These are phyloP conservation scores for Polygonum aviculare DNA, from an alignment of 148 eudicot species.

Conservation along the genomic window DNA sequence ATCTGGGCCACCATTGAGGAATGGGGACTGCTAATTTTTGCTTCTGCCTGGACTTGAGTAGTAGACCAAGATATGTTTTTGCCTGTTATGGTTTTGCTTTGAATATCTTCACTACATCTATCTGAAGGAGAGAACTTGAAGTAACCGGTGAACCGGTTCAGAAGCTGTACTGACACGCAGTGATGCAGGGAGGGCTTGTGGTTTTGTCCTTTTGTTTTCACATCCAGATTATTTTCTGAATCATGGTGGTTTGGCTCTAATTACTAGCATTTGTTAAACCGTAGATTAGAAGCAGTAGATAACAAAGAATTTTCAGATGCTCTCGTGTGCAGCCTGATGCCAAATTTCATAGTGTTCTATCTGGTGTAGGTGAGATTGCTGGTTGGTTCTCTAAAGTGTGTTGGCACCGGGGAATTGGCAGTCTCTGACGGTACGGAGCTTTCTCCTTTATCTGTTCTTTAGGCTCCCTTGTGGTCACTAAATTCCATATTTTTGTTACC, in stretches of 20 bases:
- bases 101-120: neutral
- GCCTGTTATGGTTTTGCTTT: neutral
- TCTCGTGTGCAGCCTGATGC: neutral
- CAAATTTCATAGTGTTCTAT: neutral
- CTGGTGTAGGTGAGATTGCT: conserved; percentile 75
- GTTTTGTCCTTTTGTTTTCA: neutral
- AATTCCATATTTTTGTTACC: conserved; percentile 11
- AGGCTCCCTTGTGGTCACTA: neutral
- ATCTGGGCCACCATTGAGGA: too few relatives aligned
- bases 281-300: neutral
- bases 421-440: conserved; percentile 48
- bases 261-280: neutral
- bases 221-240: neutral
- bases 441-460: neutral
- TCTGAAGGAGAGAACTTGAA: neutral
- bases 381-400: conserved; percentile 79
- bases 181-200: neutral
- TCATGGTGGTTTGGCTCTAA: neutral
- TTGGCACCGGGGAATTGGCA: conserved; percentile 74
- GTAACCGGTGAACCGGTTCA: neutral
- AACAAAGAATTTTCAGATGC: neutral
- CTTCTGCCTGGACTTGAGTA: neutral
- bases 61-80: neutral
- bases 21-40: neutral
- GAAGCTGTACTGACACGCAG: neutral